Percentiles rank a stretch among this genome's conserved stretches.
Conservation (phyloP, 768 basidiomycete species). For the Sutorius australiensis region DNA sequence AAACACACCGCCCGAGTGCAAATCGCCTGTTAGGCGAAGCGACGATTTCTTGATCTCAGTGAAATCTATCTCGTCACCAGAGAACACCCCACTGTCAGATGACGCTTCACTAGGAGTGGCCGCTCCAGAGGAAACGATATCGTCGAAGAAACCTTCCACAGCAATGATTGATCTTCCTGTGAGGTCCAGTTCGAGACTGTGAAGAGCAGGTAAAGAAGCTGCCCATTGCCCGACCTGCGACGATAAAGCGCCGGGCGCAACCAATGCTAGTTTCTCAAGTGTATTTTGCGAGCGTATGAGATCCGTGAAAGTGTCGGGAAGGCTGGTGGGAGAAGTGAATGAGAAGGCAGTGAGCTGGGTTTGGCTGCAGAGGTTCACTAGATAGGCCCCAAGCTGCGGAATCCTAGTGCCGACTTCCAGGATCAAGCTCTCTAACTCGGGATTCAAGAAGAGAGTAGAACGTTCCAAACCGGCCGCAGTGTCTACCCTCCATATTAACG, state of each 20-base stretch:
- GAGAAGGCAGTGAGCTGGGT: conserved; percentile 65
- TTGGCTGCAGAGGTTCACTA: conserved; percentile 59
- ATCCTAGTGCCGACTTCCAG: conserved; percentile 59
- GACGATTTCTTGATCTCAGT: conserved; percentile 69
- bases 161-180: conserved; percentile 63
- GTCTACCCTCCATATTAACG: conserved; percentile 71
- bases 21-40: conserved; percentile 59
- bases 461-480: conserved; percentile 63
- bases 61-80: conserved; percentile 74
- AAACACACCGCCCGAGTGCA: conserved; percentile 55
- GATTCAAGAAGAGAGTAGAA: conserved; percentile 60
- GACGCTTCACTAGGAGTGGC: conserved; percentile 68
- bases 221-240: conserved; percentile 72
- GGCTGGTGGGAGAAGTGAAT: conserved; percentile 62
- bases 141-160: conserved; percentile 80
- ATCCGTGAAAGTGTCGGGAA: conserved; percentile 70
- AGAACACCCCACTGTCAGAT: conserved; percentile 75
- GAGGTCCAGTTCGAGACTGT: conserved; percentile 66
- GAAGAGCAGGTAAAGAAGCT: conserved; percentile 59
- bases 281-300: conserved; percentile 55
- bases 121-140: conserved; percentile 62
- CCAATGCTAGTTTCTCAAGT: conserved; percentile 59
- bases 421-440: conserved; percentile 56
- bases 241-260: conserved; percentile 71
- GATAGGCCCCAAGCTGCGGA: conserved; percentile 58